Conservation (phyloP, 2,329 filamentous ascomycete genomes). For the Phialophora chinensis region DNA sequence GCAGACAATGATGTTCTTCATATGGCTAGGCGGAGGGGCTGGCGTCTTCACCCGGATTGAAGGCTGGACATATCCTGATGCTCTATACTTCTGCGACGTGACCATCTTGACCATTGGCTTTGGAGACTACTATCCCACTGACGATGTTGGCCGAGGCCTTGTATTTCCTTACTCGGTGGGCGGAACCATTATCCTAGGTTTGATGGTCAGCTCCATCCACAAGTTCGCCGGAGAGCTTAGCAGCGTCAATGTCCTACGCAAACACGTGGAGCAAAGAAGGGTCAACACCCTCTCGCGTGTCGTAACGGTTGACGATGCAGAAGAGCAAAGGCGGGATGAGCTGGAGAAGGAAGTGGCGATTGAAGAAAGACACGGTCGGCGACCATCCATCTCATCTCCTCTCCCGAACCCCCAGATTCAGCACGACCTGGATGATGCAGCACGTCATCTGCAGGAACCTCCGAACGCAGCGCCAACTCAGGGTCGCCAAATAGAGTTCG, state of each 20-base stretch:
- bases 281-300: slow-evolving; percentile 61
- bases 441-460: slow-evolving; percentile 4
- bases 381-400: slow-evolving; percentile 45
- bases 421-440: slow-evolving; percentile 31
- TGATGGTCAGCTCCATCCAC: slow-evolving; percentile 81
- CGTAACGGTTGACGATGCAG: slow-evolving; percentile 47
- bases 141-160: slow-evolving; percentile 68
- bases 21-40: slow-evolving; percentile 80
- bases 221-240: slow-evolving; percentile 67
- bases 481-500: slow-evolving; percentile 28
- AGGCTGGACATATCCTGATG: slow-evolving; percentile 70
- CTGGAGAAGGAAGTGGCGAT: slow-evolving; percentile 38
- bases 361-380: slow-evolving; percentile 33
- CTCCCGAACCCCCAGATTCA: slow-evolving; percentile 41
- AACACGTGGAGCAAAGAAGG: slow-evolving; percentile 62
- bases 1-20: slow-evolving; percentile 83
- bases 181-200: slow-evolving; percentile 82
- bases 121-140: slow-evolving; percentile 65
- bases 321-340: slow-evolving; percentile 39
- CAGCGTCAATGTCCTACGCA: slow-evolving; percentile 66
- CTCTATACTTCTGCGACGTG: slow-evolving; percentile 79
- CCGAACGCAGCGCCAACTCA: slow-evolving; percentile 10
- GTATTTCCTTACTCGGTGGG: slow-evolving; percentile 83
- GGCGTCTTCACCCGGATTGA: slow-evolving; percentile 76
- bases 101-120: slow-evolving; percentile 67